phyloP scores from a whole-genome alignment of 1,284 basidiomycete genomes.

The Malassezia arunalokei region DNA sequence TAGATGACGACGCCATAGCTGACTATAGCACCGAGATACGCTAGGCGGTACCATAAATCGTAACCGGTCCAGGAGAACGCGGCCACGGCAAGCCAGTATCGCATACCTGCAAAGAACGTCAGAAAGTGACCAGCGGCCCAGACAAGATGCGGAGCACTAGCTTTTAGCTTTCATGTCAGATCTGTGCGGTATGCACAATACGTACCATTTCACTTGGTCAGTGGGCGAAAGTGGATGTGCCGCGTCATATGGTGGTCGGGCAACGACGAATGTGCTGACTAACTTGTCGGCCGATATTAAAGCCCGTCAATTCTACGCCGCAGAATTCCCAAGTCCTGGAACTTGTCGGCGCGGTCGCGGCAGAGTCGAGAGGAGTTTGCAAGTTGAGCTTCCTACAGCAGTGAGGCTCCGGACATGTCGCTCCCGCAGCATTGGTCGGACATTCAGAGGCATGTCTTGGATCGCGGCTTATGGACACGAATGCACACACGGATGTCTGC shows the following conservation, averaged over 20 bases:
- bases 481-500: conserved; percentile 33
- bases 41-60: conserved; percentile 36
- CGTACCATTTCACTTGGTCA: conserved; percentile 3
- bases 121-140: conserved; percentile 46
- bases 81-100: conserved; percentile 33
- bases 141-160: conserved; percentile 39
- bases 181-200: not conserved
- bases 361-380: too few species aligned
- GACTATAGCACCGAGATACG: conserved; percentile 44
- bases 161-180: conserved; percentile 11
- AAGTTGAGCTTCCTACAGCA: not conserved
- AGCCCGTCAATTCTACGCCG: not conserved
- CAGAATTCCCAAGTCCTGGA: too few species aligned
- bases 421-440: conserved; percentile 7
- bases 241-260: not conserved
- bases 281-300: not conserved
- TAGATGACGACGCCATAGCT: conserved; percentile 46
- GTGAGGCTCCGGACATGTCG: not conserved
- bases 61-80: conserved; percentile 25
- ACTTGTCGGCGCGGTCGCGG: not conserved
- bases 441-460: not conserved
- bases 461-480: conserved; percentile 7
- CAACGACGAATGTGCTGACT: not conserved
- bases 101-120: conserved; percentile 40
- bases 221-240: not conserved